A percentile compares a stretch with the other conserved stretches of the same genome.
phyloP scores from a whole-genome alignment of 345 rosid species.

The Salix arbutifolia region DNA sequence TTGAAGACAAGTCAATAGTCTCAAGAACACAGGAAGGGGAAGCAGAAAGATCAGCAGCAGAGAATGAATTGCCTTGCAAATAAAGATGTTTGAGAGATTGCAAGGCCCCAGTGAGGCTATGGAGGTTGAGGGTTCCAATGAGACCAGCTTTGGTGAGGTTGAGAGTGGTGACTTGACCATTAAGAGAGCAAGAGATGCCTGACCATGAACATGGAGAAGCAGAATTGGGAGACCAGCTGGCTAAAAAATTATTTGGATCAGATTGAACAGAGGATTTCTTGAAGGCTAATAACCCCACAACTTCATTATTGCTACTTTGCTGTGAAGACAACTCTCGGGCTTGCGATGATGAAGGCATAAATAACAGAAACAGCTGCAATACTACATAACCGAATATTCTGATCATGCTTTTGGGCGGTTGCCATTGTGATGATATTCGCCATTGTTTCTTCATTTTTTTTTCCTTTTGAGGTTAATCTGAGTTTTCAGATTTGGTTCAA shows the following conservation, averaged over 20 bases:
- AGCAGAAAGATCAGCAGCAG: slow-evolving; percentile 42
- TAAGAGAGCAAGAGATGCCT: slow-evolving; percentile 62
- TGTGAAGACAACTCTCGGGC: slow-evolving; percentile 26
- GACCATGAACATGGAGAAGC: slow-evolving; percentile 54
- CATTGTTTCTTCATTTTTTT: slow-evolving; percentile 34
- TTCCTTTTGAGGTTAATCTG: slow-evolving; percentile 5
- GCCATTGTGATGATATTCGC: slow-evolving; percentile 15
- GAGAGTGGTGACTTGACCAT: slow-evolving; percentile 43
- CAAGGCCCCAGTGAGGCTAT: slow-evolving; percentile 44
- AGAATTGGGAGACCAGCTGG: slow-evolving; percentile 51
- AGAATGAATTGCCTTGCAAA: slow-evolving; percentile 53
- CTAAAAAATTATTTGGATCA: slow-evolving; percentile 49
- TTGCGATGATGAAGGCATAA: slow-evolving; percentile 15
- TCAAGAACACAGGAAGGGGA: slow-evolving; percentile 43
- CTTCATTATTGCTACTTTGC: slow-evolving; percentile 35
- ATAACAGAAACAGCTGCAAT: slow-evolving; percentile 16
- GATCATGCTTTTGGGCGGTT: not conserved
- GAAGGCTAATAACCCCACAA: slow-evolving; percentile 46
- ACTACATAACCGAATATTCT: slow-evolving; percentile 11
- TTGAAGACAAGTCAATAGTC: slow-evolving; percentile 62
- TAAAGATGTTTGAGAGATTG: slow-evolving; percentile 45
- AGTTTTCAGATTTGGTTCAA: not conserved
- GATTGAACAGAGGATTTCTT: slow-evolving; percentile 57
- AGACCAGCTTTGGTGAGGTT: slow-evolving; percentile 55
- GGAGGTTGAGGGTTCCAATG: slow-evolving; percentile 46